Evolutionary conservation across 2,329 filamentous ascomycete genomes (phyloP).

Genomic region (Pseudogymnoascus sp.): DNA sequence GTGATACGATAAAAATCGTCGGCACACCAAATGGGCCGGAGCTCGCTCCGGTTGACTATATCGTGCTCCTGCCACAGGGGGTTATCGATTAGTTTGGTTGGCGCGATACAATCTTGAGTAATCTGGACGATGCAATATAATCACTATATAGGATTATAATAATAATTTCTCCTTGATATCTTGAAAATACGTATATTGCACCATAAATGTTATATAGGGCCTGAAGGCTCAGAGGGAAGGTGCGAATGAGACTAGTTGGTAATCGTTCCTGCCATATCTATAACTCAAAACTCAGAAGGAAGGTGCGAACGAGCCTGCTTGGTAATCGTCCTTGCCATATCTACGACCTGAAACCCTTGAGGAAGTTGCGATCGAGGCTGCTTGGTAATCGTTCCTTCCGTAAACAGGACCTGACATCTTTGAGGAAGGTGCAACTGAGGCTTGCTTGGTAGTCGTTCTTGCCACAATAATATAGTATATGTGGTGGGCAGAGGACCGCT

Average conservation of each 20-base stretch:
- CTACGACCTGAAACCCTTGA: neutral
- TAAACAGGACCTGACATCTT: neutral
- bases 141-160: neutral
- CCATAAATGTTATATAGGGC: too few relatives aligned
- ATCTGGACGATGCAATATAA: neutral
- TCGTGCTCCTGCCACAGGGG: slow-evolving; percentile 52
- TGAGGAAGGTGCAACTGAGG: too few relatives aligned
- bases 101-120: neutral
- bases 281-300: neutral
- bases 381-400: slow-evolving; percentile 11
- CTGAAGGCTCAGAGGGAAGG: too few relatives aligned
- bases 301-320: neutral
- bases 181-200: too few relatives aligned
- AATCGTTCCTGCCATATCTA: too few relatives aligned
- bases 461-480: too few relatives aligned
- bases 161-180: neutral
- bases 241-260: too few relatives aligned
- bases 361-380: neutral
- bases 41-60: slow-evolving; percentile 60
- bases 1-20: slow-evolving; percentile 47
- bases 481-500: too few relatives aligned
- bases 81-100: slow-evolving; percentile 43
- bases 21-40: slow-evolving; percentile 54
- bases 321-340: neutral
- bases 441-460: too few relatives aligned